Percentiles rank a stretch among this genome's conserved stretches.
Evolutionary conservation across 768 basidiomycete genomes (phyloP).

Genomic region (Suillus subalutaceus): DNA sequence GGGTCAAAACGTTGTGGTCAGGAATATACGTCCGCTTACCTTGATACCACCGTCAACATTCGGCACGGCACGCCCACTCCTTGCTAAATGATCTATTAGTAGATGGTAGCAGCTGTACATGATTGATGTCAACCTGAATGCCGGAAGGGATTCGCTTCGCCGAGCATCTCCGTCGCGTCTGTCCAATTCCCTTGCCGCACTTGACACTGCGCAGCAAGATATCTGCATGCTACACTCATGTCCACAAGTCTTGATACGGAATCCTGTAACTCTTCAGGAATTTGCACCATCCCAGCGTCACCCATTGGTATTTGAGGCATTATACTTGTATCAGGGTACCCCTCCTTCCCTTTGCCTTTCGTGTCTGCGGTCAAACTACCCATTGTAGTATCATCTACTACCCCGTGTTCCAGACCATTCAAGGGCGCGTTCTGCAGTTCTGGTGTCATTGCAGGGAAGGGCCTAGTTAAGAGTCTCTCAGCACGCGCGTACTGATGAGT

Average conservation of each 20-base stretch:
- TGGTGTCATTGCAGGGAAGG: slow-evolving; percentile 63
- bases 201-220: slow-evolving; percentile 95
- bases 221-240: slow-evolving; percentile 94
- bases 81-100: slow-evolving; percentile 37
- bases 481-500: slow-evolving; percentile 95
- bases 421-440: slow-evolving; percentile 36
- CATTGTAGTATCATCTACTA: slow-evolving; percentile 36
- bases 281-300: slow-evolving; percentile 69
- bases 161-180: slow-evolving; percentile 90
- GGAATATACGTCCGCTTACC: slow-evolving; percentile 42
- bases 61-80: slow-evolving; percentile 70
- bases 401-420: slow-evolving; percentile 25
- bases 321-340: slow-evolving; percentile 37
- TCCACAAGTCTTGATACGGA: slow-evolving; percentile 82
- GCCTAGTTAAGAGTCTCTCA: slow-evolving; percentile 86
- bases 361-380: slow-evolving; percentile 41
- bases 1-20: background rate
- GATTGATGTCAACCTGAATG: slow-evolving; percentile 53
- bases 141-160: slow-evolving; percentile 88
- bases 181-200: slow-evolving; percentile 90
- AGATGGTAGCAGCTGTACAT: background rate
- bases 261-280: slow-evolving; percentile 64
- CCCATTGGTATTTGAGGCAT: slow-evolving; percentile 70
- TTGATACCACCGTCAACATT: slow-evolving; percentile 95
- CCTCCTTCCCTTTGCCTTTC: slow-evolving; percentile 70